Base-by-base conservation (phyloP, 2,329 filamentous ascomycete species). In the Xylariaceae sp. region DNA sequence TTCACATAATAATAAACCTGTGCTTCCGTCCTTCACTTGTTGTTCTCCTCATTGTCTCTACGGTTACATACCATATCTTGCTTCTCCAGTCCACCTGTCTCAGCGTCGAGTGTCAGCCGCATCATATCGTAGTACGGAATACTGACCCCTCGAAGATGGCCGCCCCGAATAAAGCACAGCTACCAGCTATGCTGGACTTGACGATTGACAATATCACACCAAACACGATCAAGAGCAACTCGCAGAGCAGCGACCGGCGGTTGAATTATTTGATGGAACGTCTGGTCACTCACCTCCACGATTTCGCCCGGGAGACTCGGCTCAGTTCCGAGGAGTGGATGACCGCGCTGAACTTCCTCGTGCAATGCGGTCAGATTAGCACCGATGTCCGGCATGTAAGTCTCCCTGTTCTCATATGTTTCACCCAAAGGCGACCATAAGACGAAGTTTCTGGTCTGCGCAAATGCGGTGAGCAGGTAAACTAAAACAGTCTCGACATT, bases 121-220 rank as follows among this genome's bases (percentile, higher is more conserved):
- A 51, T 47, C 49, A 51, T 30, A 30, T 30, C 23, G 23, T 30
- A 39, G 8, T 48, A 34, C 6, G 7, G 51, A 18, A n/a, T 34
- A 23, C 47, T 45, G 11, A 15, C 8, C 51, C 23, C 15, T 51
- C 58, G 64, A 48, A 35, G 34, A 72, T 71, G 69, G 63, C 68
- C 48, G 51, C 67, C 13, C 37, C 65, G n/a, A 52, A 48, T 51
- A 62, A 67, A 34, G 61, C 55, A 37, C n/a, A 47, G 39, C 35
- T 53, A 51, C 83, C 82, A 59, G 75, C 77, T 6, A 76, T 88
- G 72, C 87, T 87, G 70, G 85, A 92, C 74, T 78, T 92, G 41
- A 91, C 86, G 1, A 87, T 88, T 65, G 87, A 90, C 69, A 92
- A 92, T 73, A 92, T 92, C 73, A 92, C 89, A 57, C 83, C 88